Evolutionary conservation across 768 basidiomycete genomes (phyloP), one percentile per base, ranked within the genome.

Genomic region (Kwoniella dejecticola): DNA sequence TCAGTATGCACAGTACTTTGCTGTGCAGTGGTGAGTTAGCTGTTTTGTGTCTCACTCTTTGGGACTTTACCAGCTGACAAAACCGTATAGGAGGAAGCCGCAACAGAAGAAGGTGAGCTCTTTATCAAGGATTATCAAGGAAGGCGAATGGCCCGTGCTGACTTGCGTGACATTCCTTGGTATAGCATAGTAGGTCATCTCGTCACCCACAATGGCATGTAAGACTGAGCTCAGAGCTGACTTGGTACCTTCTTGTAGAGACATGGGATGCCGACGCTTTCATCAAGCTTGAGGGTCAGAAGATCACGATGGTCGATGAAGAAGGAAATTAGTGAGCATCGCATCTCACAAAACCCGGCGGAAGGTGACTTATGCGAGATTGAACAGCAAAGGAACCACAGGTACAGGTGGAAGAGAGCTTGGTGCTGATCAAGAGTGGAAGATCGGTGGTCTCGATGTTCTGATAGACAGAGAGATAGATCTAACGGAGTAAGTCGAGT

Each of bases 231-330:
- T n/a, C 24, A 38, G 3, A 23, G 31, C 15, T 17, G 13, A 44
- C 36, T n/a, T 53, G 24, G 64, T 42, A 1, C 17, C 7, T 41
- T 3, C 23, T 11, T 3, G 13, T 60, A 77, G 76, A 79, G 59
- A 79, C 77, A 5, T 79, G 77, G 77, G 77, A 79, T 48, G 76
- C 74, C 12, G 77, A 79, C 57, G 77, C 74, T 0, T 72, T 63
- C 36, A 62, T 79, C 29, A 64, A 68, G 21, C 63, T 77, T 12
- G 57, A 62, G 7, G 73, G 76, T 21, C 69, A 52, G 19, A 64
- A 54, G 45, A 67, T 72, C 19, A 59, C 40, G 2, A 71, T 79
- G 68, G 57, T 75, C 11, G 72, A 68, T 61, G 75, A 76, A 49
- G 68, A 76, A 17, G 76, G 72, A 19, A 67, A 71, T 26, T 60